Conservation (phyloP, 306 rosid species). For the Cucurbita pepo region DNA sequence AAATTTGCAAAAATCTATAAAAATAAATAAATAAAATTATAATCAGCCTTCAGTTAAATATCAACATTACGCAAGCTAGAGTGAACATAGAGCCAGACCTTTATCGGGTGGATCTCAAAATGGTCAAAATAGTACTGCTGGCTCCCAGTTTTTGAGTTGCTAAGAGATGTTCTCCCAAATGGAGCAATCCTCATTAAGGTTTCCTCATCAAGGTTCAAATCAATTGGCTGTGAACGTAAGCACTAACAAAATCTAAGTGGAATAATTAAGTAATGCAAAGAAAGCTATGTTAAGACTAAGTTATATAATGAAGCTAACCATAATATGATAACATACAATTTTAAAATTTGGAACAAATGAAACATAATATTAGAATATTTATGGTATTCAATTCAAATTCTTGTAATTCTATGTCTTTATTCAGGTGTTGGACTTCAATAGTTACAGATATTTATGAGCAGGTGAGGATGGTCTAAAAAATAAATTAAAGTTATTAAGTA, state of each 20-base stretch:
- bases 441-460: not conserved
- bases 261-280: no score
- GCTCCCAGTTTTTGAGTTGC: slow-evolving; percentile 36
- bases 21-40: slow-evolving; percentile 1
- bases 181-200: slow-evolving; percentile 69
- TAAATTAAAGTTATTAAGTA: not conserved
- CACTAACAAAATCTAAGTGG: slow-evolving; percentile 11
- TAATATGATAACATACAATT: not conserved
- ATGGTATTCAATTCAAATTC: not conserved
- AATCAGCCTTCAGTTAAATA: slow-evolving; percentile 9
- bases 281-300: not conserved
- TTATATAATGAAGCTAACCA: not conserved
- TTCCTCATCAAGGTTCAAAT: slow-evolving; percentile 87
- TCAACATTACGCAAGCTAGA: slow-evolving; percentile 1
- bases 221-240: slow-evolving; percentile 52
- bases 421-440: not conserved
- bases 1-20: slow-evolving; percentile 73
- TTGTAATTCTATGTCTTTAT: not conserved
- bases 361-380: not conserved
- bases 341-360: not conserved
- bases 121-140: slow-evolving; percentile 74
- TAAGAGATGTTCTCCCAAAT: slow-evolving; percentile 87
- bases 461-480: not conserved
- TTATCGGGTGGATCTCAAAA: slow-evolving; percentile 90
- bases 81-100: slow-evolving; percentile 35